Conservation (phyloP, 768 basidiomycete species). For the Rhodosporidiobolus odoratus region DNA sequence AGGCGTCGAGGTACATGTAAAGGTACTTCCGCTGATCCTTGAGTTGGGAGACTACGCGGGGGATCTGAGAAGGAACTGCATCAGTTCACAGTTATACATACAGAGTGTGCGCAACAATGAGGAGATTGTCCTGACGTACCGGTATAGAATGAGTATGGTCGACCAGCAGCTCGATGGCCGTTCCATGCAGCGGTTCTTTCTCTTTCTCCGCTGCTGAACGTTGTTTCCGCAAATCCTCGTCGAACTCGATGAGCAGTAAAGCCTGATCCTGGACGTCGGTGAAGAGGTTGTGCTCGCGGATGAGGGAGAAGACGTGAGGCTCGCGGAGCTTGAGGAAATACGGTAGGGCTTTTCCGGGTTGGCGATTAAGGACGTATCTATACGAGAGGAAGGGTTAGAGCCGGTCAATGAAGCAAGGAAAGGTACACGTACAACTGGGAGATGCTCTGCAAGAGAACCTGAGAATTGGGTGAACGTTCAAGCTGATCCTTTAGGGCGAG, state of each 20-base stretch:
- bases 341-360: slow-evolving; percentile 88
- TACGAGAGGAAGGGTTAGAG: background rate
- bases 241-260: slow-evolving; percentile 85
- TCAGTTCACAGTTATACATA: background rate
- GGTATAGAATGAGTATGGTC: slow-evolving; percentile 95
- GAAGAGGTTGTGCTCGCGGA: slow-evolving; percentile 86
- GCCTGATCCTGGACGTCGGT: slow-evolving; percentile 93
- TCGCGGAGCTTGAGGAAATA: slow-evolving; percentile 79
- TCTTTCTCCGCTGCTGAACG: slow-evolving; percentile 38
- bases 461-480: slow-evolving; percentile 55
- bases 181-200: slow-evolving; percentile 52
- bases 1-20: slow-evolving; percentile 85
- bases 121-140: slow-evolving; percentile 51
- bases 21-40: slow-evolving; percentile 69
- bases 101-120: background rate
- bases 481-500: slow-evolving; percentile 80
- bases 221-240: slow-evolving; percentile 73
- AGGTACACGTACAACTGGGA: slow-evolving; percentile 68
- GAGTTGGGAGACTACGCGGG: slow-evolving; percentile 81
- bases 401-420: background rate
- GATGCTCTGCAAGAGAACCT: slow-evolving; percentile 83
- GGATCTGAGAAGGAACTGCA: slow-evolving; percentile 55
- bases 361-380: slow-evolving; percentile 79
- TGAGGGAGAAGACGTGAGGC: slow-evolving; percentile 88
- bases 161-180: slow-evolving; percentile 79